Evolutionary conservation across 2,329 filamentous ascomycete genomes (phyloP), one percentile per base, ranked within the genome.

Genomic region (Cercospora canescens): DNA sequence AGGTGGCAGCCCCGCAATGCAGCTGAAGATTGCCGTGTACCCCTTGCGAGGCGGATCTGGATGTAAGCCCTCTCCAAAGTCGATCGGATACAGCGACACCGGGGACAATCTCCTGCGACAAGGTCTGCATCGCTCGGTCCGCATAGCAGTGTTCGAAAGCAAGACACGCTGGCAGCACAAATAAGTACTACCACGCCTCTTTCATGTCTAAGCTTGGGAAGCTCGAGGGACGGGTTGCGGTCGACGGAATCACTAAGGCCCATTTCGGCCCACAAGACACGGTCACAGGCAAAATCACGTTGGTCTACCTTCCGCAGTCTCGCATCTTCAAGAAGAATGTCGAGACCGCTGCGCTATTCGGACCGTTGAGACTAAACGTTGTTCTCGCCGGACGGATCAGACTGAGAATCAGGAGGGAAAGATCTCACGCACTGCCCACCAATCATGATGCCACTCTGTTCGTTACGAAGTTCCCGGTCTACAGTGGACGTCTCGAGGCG

Each of bases 291-390:
- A 60, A 35, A 3, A 55, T 71, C 28, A 26, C 39, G 4, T 60
- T 71, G 12, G 37, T 24, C 14, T 71, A 71, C 39, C 56, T 60
- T 24, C 60, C 65, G 16, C 54, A 62, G 35, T 64, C 50, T 12
- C 63, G 58, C 48, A 26, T 68, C 5, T 64, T 71, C 52, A 65
- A 61, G 54, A 67, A 64, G 37, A 62, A 65, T 26, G 60, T 63
- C n/a, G 56, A 54, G 14, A 70, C 68, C 11, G 68, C 69, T 16
- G 62, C 62, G 18, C 63, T 71, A 7, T 71, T 70, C 39, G 69
- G 66, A 24, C 69, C 69, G 4, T 34, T 71, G 11, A 57, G 55
- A 41, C 60, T 70, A 6, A 48, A 62, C 28, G 55, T 67, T 5
- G 35, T 64, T 3, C 58, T 71, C 26, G 55, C 45, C 28, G 67